phyloP scores from a whole-genome alignment of 768 basidiomycete genomes.

The Piloderma croceum region DNA sequence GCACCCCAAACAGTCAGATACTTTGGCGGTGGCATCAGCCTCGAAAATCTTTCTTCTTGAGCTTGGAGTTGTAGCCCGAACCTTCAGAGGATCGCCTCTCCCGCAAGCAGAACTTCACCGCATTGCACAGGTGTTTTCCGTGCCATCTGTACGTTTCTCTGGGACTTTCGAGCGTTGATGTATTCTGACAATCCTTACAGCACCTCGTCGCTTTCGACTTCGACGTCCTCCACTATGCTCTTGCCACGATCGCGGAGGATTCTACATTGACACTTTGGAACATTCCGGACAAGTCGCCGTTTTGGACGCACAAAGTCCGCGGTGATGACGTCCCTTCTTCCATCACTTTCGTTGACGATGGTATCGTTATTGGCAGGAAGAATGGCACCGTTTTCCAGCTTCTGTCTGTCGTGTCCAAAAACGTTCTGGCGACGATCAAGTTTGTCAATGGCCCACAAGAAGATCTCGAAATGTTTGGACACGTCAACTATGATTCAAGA shows the following conservation, averaged over 20 bases:
- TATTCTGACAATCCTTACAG: conserved; percentile 30
- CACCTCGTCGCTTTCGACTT: conserved; percentile 82
- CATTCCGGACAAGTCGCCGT: conserved; percentile 68
- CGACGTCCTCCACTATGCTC: conserved; percentile 67
- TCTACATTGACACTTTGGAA: conserved; percentile 81
- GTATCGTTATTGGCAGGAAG: conserved; percentile 78
- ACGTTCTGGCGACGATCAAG: conserved; percentile 70
- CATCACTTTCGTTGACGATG: conserved; percentile 78
- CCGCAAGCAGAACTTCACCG: conserved; percentile 64
- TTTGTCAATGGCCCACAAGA: conserved; percentile 67
- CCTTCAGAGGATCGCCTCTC: conserved; percentile 59
- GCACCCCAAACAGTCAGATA: conserved; percentile 79
- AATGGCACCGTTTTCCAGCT: conserved; percentile 84
- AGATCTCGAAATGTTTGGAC: conserved; percentile 83
- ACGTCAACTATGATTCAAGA: conserved; percentile 76
- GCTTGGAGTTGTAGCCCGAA: conserved; percentile 53
- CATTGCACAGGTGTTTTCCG: conserved; percentile 61
- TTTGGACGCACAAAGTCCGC: conserved; percentile 68
- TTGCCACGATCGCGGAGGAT: conserved; percentile 79
- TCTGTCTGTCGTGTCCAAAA: conserved; percentile 67
- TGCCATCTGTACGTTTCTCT: conserved; percentile 55
- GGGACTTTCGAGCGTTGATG: neutral
- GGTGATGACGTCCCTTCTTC: conserved; percentile 82
- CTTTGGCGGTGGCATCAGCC: conserved; percentile 78
- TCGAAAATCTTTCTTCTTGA: conserved; percentile 73